Percentiles rank a stretch among this genome's conserved stretches.
Conservation (phyloP, 768 basidiomycete genomes). For the Auriscalpium orientale region DNA sequence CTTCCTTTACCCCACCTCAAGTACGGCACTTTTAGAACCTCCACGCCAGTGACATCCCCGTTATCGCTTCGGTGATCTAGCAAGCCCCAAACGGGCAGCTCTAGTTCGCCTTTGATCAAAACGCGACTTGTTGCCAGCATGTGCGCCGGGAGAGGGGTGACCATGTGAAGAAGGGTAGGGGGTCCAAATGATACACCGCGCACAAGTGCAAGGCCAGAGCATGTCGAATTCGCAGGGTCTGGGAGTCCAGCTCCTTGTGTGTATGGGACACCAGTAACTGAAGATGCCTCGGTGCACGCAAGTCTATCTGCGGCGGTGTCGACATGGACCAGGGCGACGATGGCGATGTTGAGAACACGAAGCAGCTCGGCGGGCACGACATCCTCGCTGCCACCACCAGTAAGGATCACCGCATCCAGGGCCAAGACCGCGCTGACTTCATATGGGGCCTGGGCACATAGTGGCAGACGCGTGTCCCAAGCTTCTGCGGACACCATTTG, state of each 20-base stretch:
- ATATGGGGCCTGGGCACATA: slow-evolving; percentile 66
- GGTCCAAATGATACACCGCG: slow-evolving; percentile 30
- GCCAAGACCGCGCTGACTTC: slow-evolving; percentile 53
- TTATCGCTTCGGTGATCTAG: slow-evolving; percentile 52
- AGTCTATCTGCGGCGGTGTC: slow-evolving; percentile 32
- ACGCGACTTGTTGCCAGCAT: slow-evolving; percentile 36
- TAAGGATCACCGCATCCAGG: slow-evolving; percentile 57
- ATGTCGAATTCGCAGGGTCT: slow-evolving; percentile 49
- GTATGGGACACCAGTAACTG: slow-evolving; percentile 39
- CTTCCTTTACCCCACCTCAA: slow-evolving; percentile 68
- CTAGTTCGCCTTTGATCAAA: slow-evolving; percentile 82
- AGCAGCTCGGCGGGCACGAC: slow-evolving; percentile 62
- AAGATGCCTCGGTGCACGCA: slow-evolving; percentile 8
- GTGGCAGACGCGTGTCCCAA: slow-evolving; percentile 66
- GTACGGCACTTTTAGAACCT: slow-evolving; percentile 61
- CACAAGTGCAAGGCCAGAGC: slow-evolving; percentile 73
- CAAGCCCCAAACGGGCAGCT: slow-evolving; percentile 83
- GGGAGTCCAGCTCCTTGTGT: slow-evolving; percentile 47
- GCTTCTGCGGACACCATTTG: slow-evolving; percentile 26
- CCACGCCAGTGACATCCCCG: slow-evolving; percentile 44
- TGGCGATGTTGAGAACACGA: slow-evolving; percentile 67
- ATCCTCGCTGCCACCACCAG: slow-evolving; percentile 73
- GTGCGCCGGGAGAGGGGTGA: slow-evolving; percentile 63
- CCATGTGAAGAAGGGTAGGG: slow-evolving; percentile 50
- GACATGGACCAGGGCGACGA: slow-evolving; percentile 67